Evolutionary conservation across 176 grass and related monocot genomes (phyloP), one percentile per base, ranked within the genome.

Genomic region (Musa itinerans): DNA sequence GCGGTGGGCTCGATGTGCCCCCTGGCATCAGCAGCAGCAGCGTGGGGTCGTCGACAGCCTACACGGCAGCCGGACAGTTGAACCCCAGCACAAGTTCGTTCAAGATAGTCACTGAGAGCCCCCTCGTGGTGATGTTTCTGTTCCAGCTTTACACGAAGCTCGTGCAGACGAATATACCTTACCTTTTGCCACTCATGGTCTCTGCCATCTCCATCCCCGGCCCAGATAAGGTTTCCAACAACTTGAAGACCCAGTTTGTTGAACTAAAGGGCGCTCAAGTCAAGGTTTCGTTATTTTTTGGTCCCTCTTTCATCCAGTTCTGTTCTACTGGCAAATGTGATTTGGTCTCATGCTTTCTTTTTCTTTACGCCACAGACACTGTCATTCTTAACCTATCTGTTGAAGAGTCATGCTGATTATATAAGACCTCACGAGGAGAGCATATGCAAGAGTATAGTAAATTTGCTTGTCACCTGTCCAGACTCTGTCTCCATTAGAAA

Each of bases 381-480:
- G 68, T 99, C 95, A 13, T 99, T 99, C 66, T 72, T 99, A 76
- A 91, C 95, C 0, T 99, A 99, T 80, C 75, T 99, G 22, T 88
- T 99, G 81, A 99, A 94, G 85, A 99, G 88, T 83, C 90, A 99
- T 59, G 90, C 90, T 15, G 95, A 99, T 78, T 89, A 87, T 74
- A 94, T 99, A 80, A 90, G 89, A 68, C 68, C 95, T 82, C 89
- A 88, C 52, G 95, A 99, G 84, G 91, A 99, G 85, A 92, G 91
- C 83, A 99, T 99, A 83, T 99, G 95, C 95, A 94, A 91, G 84
- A 99, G 95, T 57, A 94, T 99, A 81, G 95, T 94, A 58, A 99
- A 87, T 76, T 92, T 99, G 91, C 86, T 99, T 83, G 88, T 99
- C 78, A 99, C 88, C 24, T 99, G 95, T 71, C 95, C 95, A 4